Base-by-base conservation (phyloP, 768 basidiomycete species). In the Goffeauzyma gilvescens region DNA sequence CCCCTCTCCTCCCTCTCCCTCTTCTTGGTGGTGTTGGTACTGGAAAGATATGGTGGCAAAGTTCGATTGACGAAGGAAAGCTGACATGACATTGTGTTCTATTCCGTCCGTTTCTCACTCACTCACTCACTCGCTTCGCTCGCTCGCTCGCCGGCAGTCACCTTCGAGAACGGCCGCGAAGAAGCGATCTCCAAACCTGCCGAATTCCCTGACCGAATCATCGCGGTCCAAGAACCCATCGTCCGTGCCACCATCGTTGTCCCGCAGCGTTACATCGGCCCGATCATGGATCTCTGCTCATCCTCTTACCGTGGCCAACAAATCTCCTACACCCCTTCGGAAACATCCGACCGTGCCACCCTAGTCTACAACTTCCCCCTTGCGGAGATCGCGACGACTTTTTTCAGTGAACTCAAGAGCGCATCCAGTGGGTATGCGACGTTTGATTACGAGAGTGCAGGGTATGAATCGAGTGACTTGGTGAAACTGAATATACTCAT, bases 211-310 rank as follows among this genome's bases (percentile, higher is more conserved):
- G 89, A 96, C 41, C 59, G 68, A 25, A 73, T 89, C 17, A 72
- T 70, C 50, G 75, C 79, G 51, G 71, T 96, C 12, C 81, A 84
- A 53, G 93, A 96, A 61, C 93, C 93, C 0, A 73, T 87, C 41
- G 86, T 96, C 32, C 81, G 79, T 50, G 86, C 89, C 8, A 81
- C 81, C 1, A 89, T 98, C 55, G 83, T 96, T 9, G 24, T 15
- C 23, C 32, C 38, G 26, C 22, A 51, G 86, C 86, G 84, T 49
- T 89, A 86, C 59, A 76, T 93, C 25, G 90, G 90, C 6, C 79
- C 81, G 33, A 87, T 98, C 79, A 89, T 96, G 80, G 81, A 83
- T 30, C 72, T 96, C 1, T 93, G 87, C 58, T n/a, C n/a, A n/a
- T 81, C 76, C 60, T 69, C 73, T 4, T 84, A 82, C 57, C 75